Evolutionary conservation across 495 filamentous ascomycete species (phyloP), one percentile per base, ranked within the genome.

Genomic region (Thozetella sp.): DNA sequence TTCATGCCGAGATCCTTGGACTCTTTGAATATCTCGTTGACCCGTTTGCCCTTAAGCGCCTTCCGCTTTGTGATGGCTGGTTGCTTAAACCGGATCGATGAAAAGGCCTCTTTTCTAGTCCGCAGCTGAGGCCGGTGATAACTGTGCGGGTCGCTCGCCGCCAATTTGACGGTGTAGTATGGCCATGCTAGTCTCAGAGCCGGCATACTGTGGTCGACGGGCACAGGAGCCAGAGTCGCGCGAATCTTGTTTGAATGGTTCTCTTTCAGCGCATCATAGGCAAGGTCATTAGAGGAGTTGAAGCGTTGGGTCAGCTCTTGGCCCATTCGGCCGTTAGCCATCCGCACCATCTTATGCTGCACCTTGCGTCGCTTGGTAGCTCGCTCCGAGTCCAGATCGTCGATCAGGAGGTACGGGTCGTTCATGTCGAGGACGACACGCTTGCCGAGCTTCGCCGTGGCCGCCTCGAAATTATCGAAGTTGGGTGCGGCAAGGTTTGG

Each of bases 161-260:
- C 80, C 30, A 97, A 80, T 64, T 91, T 92, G 12, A 92, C 90
- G 68, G 88, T 90, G 77, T 98, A 99, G 75, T 90, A 97, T 52
- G 95, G 95, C 84, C 92, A 97, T 61, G 95, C 90, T 25, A 99
- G 76, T 62, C 93, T 90, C 60, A 94, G 78, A 19, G 95, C 95
- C 17, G 95, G 92, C 80, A 97, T 79, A 72, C 88, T 90, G 73
- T 99, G 95, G 74, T 98, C 95, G 25, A 99, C 85, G 20, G 86
- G 83, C 27, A 96, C 78, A 63, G 90, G 91, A 6, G 92, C 92
- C 54, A 99, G 80, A 0, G 90, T 96, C 51, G 92, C 94, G 43
- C 95, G 88, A 62, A 99, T 89, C 74, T 96, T 97, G 80, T 89
- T 94, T 75, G 96, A 92, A 63, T 93, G 91, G 70, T 97, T 99